These are phyloP conservation scores for Cicer judaicum DNA, from an alignment of 306 rosid genomes.

Conservation along the genomic window DNA sequence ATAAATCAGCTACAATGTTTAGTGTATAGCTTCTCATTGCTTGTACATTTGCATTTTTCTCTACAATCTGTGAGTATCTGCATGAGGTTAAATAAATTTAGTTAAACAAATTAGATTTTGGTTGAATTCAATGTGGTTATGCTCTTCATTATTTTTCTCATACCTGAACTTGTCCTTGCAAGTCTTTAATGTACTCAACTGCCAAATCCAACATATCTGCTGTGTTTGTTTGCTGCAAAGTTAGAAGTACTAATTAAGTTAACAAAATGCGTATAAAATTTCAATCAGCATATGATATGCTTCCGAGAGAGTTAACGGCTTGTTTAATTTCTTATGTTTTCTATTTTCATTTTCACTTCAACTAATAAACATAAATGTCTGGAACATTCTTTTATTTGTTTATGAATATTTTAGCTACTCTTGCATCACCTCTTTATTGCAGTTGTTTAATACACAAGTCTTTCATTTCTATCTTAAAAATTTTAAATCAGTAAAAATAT, in stretches of 20 bases:
- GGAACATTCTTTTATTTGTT: no score
- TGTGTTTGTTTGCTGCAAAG: conserved; percentile 79
- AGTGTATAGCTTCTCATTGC: conserved; percentile 50
- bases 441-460: no score
- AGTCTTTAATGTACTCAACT: conserved; percentile 73
- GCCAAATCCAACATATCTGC: conserved; percentile 88
- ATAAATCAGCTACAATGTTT: conserved; percentile 41
- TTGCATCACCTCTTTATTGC: no score
- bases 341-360: no score
- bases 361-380: no score
- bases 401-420: no score
- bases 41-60: conserved; percentile 74
- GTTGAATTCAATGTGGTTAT: conserved; percentile 25
- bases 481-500: not conserved
- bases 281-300: not conserved
- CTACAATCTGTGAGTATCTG: conserved; percentile 68
- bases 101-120: conserved; percentile 34
- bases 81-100: conserved; percentile 42
- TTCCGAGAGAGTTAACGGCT: no score
- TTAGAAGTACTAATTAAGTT: conserved; percentile 15
- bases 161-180: conserved; percentile 87
- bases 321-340: no score
- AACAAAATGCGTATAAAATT: conserved; percentile 29
- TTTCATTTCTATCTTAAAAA: not conserved
- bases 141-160: not conserved